Conservation (phyloP, 441 rosid genomes). For the Iberis amara region DNA sequence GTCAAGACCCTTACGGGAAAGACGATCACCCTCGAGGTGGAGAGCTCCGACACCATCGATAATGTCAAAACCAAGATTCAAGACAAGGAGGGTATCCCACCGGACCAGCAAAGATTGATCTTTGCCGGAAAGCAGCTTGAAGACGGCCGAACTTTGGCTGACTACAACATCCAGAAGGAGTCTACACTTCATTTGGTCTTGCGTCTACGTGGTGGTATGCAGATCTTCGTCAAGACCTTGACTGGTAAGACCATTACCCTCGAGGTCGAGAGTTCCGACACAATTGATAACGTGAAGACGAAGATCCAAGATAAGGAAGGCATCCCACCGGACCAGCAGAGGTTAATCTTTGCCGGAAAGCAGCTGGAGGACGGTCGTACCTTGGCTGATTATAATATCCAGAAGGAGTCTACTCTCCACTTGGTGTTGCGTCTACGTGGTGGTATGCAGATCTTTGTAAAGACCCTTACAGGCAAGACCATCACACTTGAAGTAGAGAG, state of each 20-base stretch:
- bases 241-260: slow-evolving; percentile 37
- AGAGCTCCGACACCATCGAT: slow-evolving; percentile 54
- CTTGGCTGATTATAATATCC: slow-evolving; percentile 38
- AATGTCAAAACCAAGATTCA: slow-evolving; percentile 62
- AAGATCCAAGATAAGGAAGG: slow-evolving; percentile 38
- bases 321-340: slow-evolving; percentile 36
- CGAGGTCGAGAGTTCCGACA: slow-evolving; percentile 21
- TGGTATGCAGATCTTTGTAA: slow-evolving; percentile 31
- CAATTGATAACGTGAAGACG: slow-evolving; percentile 33
- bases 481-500: slow-evolving; percentile 33
- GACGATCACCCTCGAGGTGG: no score
- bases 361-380: slow-evolving; percentile 39
- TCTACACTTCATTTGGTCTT: slow-evolving; percentile 48
- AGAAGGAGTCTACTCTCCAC: slow-evolving; percentile 39
- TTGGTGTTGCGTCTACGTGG: slow-evolving; percentile 27
- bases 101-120: slow-evolving; percentile 58
- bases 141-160: slow-evolving; percentile 54
- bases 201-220: slow-evolving; percentile 46
- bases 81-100: slow-evolving; percentile 60
- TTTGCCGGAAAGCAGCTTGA: slow-evolving; percentile 59
- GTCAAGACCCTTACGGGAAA: slow-evolving; percentile 37
- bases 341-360: slow-evolving; percentile 33
- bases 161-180: slow-evolving; percentile 60
- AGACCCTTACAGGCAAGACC: slow-evolving; percentile 33
- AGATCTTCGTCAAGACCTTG: slow-evolving; percentile 37